Percentiles rank a stretch among this genome's conserved stretches.
These are phyloP conservation scores for Hortaea sp. DNA, from an alignment of 2,329 filamentous ascomycete species.

Conservation along the genomic window DNA sequence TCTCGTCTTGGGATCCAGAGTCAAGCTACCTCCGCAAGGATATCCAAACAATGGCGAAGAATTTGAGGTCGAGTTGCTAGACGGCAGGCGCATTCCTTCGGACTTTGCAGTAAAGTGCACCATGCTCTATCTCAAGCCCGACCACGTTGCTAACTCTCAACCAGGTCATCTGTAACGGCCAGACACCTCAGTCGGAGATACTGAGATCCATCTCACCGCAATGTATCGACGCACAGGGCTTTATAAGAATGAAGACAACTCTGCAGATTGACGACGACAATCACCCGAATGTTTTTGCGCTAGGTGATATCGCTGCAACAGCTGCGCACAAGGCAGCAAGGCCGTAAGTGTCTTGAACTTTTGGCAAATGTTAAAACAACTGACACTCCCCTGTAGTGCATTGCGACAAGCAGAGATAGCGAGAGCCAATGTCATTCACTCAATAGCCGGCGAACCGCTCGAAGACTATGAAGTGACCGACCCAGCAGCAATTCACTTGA, in stretches of 20 bases:
- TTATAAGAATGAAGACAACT: constrained; percentile 40
- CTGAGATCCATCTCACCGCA: constrained; percentile 2
- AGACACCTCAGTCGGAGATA: constrained; percentile 44
- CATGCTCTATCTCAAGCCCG: not conserved
- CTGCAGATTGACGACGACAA: constrained; percentile 45
- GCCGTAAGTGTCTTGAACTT: constrained; percentile 30
- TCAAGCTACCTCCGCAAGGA: constrained; percentile 15
- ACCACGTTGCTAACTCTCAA: not conserved
- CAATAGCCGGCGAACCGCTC: constrained; percentile 24
- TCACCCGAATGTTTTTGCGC: constrained; percentile 47
- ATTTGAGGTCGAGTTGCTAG: constrained; percentile 33
- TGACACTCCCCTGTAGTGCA: not conserved
- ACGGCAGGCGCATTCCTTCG: constrained; percentile 36
- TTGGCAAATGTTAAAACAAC: not conserved
- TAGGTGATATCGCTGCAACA: constrained; percentile 52
- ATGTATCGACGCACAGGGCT: constrained; percentile 13
- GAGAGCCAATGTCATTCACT: constrained; percentile 44
- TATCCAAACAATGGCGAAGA: constrained; percentile 14
- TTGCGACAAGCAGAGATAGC: constrained; percentile 43
- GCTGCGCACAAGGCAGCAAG: constrained; percentile 45
- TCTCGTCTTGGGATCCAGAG: constrained; percentile 36
- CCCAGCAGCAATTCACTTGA: constrained; percentile 2
- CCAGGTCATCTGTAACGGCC: constrained; percentile 48
- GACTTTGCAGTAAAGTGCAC: constrained; percentile 35
- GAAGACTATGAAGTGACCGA: constrained; percentile 3